These are phyloP conservation scores for Vanilla planifolia DNA, from an alignment of 106 monocot genomes.

Conservation along the genomic window DNA sequence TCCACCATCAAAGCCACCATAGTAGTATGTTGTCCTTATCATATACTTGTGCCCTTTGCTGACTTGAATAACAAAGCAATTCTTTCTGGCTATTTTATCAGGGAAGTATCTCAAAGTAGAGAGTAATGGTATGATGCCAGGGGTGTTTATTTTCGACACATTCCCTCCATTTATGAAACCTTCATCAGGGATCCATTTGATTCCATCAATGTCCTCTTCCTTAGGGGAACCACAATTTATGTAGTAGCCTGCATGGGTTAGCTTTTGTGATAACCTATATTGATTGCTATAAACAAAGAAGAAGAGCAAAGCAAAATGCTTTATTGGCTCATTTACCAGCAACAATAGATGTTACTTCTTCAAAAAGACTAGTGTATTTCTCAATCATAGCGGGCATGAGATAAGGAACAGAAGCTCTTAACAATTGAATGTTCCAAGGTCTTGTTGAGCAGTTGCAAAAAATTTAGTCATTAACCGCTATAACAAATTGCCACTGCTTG, in stretches of 20 bases:
- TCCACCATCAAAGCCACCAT: constrained; percentile 84
- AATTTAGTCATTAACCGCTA: too few relatives aligned
- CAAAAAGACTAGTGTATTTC: not conserved
- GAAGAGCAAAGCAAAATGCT: not conserved
- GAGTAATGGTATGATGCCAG: constrained; percentile 37
- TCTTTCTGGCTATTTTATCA: constrained; percentile 48
- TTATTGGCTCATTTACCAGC: not conserved
- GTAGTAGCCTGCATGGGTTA: constrained; percentile 41
- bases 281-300: not conserved
- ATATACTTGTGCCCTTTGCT: constrained; percentile 46
- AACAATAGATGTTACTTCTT: not conserved
- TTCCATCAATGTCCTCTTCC: constrained; percentile 22
- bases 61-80: constrained; percentile 70
- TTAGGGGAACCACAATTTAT: constrained; percentile 64
- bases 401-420: not conserved
- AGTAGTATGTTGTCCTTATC: constrained; percentile 77
- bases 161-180: constrained; percentile 64
- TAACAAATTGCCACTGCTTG: too few relatives aligned
- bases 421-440: too few relatives aligned
- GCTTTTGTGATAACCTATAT: too few relatives aligned
- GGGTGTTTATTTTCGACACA: constrained; percentile 23
- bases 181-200: constrained; percentile 73
- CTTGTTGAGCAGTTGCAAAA: too few relatives aligned
- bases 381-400: not conserved
- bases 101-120: constrained; percentile 71